Evolutionary conservation across 1,284 basidiomycete species (phyloP).

Genomic region (Boletellus deceptivus): DNA sequence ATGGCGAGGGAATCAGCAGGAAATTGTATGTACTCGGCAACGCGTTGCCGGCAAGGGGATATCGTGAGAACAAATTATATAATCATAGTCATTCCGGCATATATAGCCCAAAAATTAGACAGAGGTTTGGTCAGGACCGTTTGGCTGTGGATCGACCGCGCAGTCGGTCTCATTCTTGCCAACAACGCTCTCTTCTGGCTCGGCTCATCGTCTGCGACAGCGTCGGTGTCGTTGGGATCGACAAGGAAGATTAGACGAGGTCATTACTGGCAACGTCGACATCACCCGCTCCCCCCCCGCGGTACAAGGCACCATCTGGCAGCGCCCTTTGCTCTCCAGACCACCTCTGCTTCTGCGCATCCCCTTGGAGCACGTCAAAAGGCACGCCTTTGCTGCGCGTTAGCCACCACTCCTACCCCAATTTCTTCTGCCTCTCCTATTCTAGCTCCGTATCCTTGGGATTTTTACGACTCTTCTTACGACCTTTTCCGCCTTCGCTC

Average conservation of each 20-base stretch:
- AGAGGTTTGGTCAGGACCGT: constrained; percentile 24
- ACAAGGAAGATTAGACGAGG: constrained; percentile 29
- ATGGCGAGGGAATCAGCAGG: background rate
- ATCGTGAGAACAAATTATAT: constrained; percentile 31
- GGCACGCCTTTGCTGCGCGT: constrained; percentile 92
- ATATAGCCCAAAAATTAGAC: constrained; percentile 31
- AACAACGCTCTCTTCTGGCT: constrained; percentile 36
- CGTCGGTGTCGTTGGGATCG: constrained; percentile 44
- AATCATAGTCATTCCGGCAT: constrained; percentile 17
- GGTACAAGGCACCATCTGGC: constrained; percentile 21
- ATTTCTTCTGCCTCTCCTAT: constrained; percentile 29
- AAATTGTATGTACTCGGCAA: constrained; percentile 2
- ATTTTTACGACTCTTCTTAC: constrained; percentile 52
- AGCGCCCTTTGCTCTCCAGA: constrained; percentile 37
- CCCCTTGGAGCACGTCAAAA: constrained; percentile 47
- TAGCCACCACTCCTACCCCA: constrained; percentile 59
- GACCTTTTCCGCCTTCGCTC: constrained; percentile 37
- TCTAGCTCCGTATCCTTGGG: constrained; percentile 42
- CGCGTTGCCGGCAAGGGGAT: background rate
- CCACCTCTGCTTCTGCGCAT: constrained; percentile 32
- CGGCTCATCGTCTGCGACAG: constrained; percentile 39
- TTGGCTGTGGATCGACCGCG: constrained; percentile 48
- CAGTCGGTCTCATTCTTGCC: constrained; percentile 39
- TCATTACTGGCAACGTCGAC: constrained; percentile 24
- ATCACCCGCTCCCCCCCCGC: constrained; percentile 12